Base-by-base conservation (phyloP, 345 rosid genomes). In the Combretum micranthum region DNA sequence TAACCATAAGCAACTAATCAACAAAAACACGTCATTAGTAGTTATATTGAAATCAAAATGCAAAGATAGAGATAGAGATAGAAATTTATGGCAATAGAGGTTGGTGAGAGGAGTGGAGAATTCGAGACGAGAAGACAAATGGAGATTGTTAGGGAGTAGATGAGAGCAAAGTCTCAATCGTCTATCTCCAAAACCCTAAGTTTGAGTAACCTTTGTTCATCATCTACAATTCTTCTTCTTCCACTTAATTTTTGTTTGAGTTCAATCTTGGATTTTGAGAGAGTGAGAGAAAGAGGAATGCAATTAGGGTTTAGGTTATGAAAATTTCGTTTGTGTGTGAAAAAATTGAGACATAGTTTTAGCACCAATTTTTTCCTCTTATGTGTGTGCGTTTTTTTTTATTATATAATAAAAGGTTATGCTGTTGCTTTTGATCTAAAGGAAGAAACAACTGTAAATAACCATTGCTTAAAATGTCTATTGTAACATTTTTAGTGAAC, bases 41-140 rank as follows among this genome's bases (percentile, higher is more conserved):
- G 50, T 17, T 14, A 23, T 32, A 55, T 6, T 22, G 3, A 57
- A 61, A 64, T 12, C 8, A 16, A 44, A 62, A 21, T 17, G 1
- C 15, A 42, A 5, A 44, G 4, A 37, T 20, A 12, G 53, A 22
- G 14, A 32, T 22, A 50, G 42, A 18, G 61, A 20, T 50, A 47
- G 65, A 45, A 19, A 2, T 25, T 87, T 64, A 93, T 97, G 72
- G 81, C 99, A 97, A 57, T 92, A 94, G 54, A 93, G 70, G 81
- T 90, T 80, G 78, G 91, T 82, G 77, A 93, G 85, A 55, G 99
- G 99, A 20, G 97, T 89, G 56, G 99, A 80, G 79, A 87, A 80
- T 73, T 93, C 99, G 18, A 96, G 97, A 42, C 99, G 94, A 19
- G 91, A 81, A 56, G 92, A 76, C 47, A 91, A 74, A 53, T 80